These are phyloP conservation scores for Centaurea solstitialis DNA, from an alignment of 129 eudicot species.

Conservation along the genomic window DNA sequence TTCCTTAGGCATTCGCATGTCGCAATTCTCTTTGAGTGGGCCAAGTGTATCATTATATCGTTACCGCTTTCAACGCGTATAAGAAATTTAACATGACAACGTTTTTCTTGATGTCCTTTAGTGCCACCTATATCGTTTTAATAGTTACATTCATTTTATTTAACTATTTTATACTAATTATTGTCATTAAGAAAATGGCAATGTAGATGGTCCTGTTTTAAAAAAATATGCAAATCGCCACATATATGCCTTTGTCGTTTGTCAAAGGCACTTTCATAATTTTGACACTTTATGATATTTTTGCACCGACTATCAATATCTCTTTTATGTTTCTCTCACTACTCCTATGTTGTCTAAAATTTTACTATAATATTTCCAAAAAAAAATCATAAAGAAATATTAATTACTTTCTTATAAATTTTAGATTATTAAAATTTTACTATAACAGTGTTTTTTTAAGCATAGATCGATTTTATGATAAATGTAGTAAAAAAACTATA, in stretches of 20 bases:
- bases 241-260: neutral
- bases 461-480: too few relatives aligned
- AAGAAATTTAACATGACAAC: neutral
- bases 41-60: neutral
- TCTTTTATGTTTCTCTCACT: neutral
- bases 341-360: neutral
- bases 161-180: neutral
- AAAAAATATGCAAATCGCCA: neutral
- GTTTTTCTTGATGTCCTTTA: neutral
- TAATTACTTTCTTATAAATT: too few relatives aligned
- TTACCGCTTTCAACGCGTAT: neutral
- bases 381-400: too few relatives aligned
- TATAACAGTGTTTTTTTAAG: too few relatives aligned
- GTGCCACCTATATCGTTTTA: neutral
- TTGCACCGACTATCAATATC: neutral
- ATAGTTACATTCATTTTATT: neutral
- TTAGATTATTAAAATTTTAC: too few relatives aligned
- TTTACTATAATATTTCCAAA: too few relatives aligned
- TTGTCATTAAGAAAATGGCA: neutral
- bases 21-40: neutral
- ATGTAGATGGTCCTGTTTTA: neutral
- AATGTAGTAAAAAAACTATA: too few relatives aligned
- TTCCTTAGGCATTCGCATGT: neutral
- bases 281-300: neutral
- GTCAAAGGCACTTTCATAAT: neutral